Evolutionary conservation across 2,329 filamentous ascomycete species (phyloP), one percentile per base, ranked within the genome.

Genomic region (Aschersonia sp.): DNA sequence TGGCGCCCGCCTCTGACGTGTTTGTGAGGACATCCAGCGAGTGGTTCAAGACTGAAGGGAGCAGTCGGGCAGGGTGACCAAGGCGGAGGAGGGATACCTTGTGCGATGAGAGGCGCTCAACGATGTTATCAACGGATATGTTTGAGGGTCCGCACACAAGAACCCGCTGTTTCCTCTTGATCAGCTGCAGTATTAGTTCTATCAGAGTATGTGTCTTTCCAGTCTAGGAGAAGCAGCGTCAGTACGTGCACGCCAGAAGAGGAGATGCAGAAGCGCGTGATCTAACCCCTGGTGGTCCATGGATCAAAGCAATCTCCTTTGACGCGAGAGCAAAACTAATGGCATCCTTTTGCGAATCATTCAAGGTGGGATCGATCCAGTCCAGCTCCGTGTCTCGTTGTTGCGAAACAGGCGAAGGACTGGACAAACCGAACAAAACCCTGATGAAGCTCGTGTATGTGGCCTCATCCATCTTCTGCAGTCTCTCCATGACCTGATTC

Each of bases 111-210:
- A 97, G 75, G 5, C 92, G 81, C 65, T 98, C 92, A 6, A 96
- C 89, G 50, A 98, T 94, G 60, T 98, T 98, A 73, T 98, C 92
- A 1, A 98, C 92, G 0, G 88, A 92, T 56, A 98, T 89, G 61
- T 98, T 98, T 31, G 88, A 95, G 0, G 92, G 92, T 0, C 91
- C 92, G 58, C 92, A 97, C n/a, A 97, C 91, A 2, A 97, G 73
- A 9, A 97, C 72, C 1, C 89, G 79, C 47, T 82, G 74, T 35
- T 80, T 76, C 30, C 78, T 77, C 59, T 82, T 82, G 48, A 94
- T 71, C 55, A 97, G 70, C 60, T 98, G 92, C n/a, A 94, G 72
- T 51, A 98, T 94, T 9, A 98, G 73, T 64, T 98, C 92, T 51
- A 98, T 91, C 40, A 98, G 69, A 0, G 92, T 97, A 61, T 97